Conservation (phyloP, 1,284 basidiomycete genomes). For the Mycosarcoma mackinlayi region DNA sequence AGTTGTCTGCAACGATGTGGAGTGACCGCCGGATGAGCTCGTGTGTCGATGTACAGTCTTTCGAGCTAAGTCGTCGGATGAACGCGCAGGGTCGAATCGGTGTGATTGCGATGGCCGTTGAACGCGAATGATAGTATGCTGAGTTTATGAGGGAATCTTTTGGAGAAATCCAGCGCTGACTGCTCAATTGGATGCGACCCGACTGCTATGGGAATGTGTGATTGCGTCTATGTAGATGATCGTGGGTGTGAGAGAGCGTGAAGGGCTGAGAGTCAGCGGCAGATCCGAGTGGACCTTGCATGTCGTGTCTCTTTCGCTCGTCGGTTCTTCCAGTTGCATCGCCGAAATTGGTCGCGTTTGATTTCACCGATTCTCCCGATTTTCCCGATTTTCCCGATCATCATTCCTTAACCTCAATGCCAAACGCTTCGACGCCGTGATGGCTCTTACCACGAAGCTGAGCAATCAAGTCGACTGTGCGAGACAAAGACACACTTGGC, state of each 20-base stretch:
- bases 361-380: neutral
- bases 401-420: neutral
- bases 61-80: too few relatives aligned
- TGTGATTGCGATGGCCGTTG: too few relatives aligned
- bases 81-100: too few relatives aligned
- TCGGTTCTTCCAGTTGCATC: constrained; percentile 25
- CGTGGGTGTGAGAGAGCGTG: neutral
- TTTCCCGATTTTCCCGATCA: neutral
- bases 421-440: neutral
- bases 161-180: too few relatives aligned
- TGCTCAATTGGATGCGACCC: too few relatives aligned
- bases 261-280: constrained; percentile 1
- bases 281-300: constrained; percentile 7
- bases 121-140: too few relatives aligned
- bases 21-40: neutral
- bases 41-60: neutral
- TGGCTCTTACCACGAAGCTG: neutral
- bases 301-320: constrained; percentile 6
- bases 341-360: neutral
- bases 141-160: too few relatives aligned
- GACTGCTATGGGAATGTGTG: too few relatives aligned
- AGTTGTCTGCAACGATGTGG: neutral
- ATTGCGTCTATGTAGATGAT: too few relatives aligned
- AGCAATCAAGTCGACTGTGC: too few relatives aligned
- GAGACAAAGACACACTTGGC: too few relatives aligned